Base-by-base conservation (phyloP, 768 basidiomycete species). In the Boletus patriciae region DNA sequence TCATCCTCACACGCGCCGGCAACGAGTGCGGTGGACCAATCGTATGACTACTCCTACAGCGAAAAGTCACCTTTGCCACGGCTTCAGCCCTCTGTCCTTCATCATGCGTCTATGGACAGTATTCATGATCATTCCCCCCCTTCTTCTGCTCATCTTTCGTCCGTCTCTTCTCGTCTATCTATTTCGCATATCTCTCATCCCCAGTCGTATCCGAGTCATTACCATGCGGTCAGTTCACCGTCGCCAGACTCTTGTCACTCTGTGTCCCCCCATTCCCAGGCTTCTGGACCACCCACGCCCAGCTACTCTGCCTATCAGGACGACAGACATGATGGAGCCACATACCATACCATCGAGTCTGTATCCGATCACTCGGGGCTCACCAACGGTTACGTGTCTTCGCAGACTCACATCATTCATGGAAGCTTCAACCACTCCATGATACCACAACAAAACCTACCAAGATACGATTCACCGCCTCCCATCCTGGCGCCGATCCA, bases 101-200 rank as follows among this genome's bases (percentile, higher is more conserved):
- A 69, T 27, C 69, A 74, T 19, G 27, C 66, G 7, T 66, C 65
- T 19, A 55, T 70, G 52, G 66, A 68, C 46, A 68, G 21, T 21
- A 50, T 72, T 25, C 66, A 72, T 15, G 62, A 69, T 40, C 66
- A 67, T 23, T 69, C 70, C 45, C 76, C 57, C 54, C 74, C 69
- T 12, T 56, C 69, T 16, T 70, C 68, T 3, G 63, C 66, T 2
- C 70, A 65, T 51, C 66, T 69, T 9, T 65, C 74, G 0, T 67
- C 80, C 5, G 70, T 77, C 4, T 70, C 77, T 5, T 83, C 82
- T n/a, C 79, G 83, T 11, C 79, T 83, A 41, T 84, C 83, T 7
- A 82, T 85, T 25, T 83, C 83, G 0, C 83, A 84, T 55, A 80
- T 84, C 23, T 83, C 82, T 0, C 81, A 83, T 55, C 81, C 82